Conservation (phyloP, 2,329 filamentous ascomycete species). For the Gremmenia infestans region DNA sequence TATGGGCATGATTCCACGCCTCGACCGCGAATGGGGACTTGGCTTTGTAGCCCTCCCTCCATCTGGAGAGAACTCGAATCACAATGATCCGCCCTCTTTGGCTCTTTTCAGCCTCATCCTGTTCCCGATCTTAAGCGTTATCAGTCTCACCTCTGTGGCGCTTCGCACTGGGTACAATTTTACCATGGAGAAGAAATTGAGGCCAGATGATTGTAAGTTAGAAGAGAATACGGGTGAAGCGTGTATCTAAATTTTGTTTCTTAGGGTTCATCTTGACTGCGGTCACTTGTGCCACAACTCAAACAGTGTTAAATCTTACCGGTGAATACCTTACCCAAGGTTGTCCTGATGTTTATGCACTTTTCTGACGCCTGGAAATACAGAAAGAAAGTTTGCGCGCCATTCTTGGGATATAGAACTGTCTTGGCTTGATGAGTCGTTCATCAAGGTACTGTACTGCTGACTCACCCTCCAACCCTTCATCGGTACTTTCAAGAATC, state of each 20-base stretch:
- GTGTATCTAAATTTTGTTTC: background rate
- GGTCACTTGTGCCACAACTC: background rate
- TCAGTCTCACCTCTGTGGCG: conserved; percentile 3
- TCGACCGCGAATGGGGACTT: background rate
- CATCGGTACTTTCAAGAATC: too few species aligned
- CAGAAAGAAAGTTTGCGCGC: conserved; percentile 3
- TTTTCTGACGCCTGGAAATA: too few species aligned
- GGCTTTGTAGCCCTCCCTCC: background rate
- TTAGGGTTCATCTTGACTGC: conserved; percentile 3
- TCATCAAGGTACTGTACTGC: conserved; percentile 2
- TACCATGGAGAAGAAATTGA: background rate
- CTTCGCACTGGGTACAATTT: background rate
- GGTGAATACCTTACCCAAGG: background rate
- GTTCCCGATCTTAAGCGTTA: background rate
- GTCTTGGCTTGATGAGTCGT: conserved; percentile 2
- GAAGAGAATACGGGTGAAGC: background rate
- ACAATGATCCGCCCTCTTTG: background rate
- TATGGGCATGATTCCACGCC: too few species aligned
- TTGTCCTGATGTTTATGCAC: too few species aligned
- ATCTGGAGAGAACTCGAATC: background rate
- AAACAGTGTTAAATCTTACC: background rate
- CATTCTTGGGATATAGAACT: conserved; percentile 6
- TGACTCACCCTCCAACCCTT: too few species aligned
- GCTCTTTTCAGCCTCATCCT: conserved; percentile 1
- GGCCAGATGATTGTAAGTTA: conserved; percentile 5